Percentiles rank a stretch among this genome's conserved stretches.
Evolutionary conservation across 1,284 basidiomycete genomes (phyloP).

Genomic region (Malassezia caprae): DNA sequence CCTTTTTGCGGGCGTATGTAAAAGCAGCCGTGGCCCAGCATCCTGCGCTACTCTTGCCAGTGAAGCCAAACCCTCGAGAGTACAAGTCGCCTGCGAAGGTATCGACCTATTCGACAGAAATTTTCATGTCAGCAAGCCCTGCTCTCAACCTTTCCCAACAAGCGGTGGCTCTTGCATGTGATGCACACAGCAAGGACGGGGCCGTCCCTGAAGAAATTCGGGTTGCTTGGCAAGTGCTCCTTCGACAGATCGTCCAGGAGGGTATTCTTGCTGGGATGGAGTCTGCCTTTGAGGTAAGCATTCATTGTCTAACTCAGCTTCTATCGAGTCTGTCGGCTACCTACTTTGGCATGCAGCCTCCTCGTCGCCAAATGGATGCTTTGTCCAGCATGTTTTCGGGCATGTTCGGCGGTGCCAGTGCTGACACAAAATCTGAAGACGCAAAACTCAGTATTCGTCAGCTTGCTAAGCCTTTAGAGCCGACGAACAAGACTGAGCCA

Average conservation of each 20-base stretch:
- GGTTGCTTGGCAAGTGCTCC: constrained; percentile 9
- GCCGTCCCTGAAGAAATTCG: background rate
- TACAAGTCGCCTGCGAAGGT: constrained; percentile 29
- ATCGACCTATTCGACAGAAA: constrained; percentile 12
- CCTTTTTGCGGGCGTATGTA: constrained; percentile 29
- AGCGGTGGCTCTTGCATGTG: constrained; percentile 29
- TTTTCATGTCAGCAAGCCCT: constrained; percentile 39
- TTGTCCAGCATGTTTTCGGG: constrained; percentile 15
- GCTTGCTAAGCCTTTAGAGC: constrained; percentile 5
- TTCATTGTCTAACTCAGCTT: background rate
- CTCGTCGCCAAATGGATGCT: constrained; percentile 9
- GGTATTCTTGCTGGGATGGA: background rate
- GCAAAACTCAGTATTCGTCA: constrained; percentile 4
- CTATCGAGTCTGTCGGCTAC: constrained; percentile 8
- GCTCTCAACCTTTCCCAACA: constrained; percentile 44
- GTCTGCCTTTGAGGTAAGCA: constrained; percentile 6
- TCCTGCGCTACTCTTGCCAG: constrained; percentile 34
- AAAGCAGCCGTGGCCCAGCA: constrained; percentile 20
- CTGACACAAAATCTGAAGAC: background rate
- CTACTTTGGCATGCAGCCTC: constrained; percentile 9
- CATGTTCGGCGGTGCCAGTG: constrained; percentile 2
- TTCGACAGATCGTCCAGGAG: constrained; percentile 12
- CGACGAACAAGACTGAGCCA: background rate
- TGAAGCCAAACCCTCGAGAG: constrained; percentile 40
- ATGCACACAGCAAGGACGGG: constrained; percentile 13